Conservation (phyloP, 208 protist genomes). For the Polymyxa betae region DNA sequence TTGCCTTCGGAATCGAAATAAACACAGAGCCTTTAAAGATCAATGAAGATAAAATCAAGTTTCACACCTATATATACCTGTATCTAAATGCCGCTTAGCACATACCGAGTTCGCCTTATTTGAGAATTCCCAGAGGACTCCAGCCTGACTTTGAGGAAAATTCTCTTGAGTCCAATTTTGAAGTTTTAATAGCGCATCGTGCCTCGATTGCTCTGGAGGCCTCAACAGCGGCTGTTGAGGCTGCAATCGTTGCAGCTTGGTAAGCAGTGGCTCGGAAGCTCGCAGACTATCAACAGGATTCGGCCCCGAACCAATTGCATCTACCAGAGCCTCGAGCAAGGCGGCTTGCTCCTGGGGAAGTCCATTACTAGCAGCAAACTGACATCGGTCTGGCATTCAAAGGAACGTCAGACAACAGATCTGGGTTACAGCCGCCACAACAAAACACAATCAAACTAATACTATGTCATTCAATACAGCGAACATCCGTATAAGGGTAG, state of each 20-base stretch:
- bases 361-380: not conserved
- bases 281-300: not conserved
- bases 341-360: not conserved
- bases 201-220: not conserved
- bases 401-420: too few relatives aligned
- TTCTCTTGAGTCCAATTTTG: not conserved
- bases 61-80: not conserved
- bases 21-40: not conserved
- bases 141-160: not conserved
- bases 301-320: not conserved
- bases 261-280: not conserved
- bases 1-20: not conserved
- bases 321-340: not conserved
- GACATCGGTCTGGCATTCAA: not conserved
- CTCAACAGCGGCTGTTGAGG: not conserved
- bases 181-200: not conserved
- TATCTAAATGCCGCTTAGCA: not conserved
- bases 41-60: not conserved
- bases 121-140: not conserved
- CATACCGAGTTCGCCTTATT: not conserved
- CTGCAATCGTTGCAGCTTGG: not conserved
- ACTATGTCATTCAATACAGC: too few relatives aligned
- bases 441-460: too few relatives aligned
- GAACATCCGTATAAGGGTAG: too few relatives aligned
- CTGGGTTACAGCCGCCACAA: too few relatives aligned